These are phyloP conservation scores for Seiridium cupressi DNA, from an alignment of 2,329 filamentous ascomycete genomes.

Conservation along the genomic window DNA sequence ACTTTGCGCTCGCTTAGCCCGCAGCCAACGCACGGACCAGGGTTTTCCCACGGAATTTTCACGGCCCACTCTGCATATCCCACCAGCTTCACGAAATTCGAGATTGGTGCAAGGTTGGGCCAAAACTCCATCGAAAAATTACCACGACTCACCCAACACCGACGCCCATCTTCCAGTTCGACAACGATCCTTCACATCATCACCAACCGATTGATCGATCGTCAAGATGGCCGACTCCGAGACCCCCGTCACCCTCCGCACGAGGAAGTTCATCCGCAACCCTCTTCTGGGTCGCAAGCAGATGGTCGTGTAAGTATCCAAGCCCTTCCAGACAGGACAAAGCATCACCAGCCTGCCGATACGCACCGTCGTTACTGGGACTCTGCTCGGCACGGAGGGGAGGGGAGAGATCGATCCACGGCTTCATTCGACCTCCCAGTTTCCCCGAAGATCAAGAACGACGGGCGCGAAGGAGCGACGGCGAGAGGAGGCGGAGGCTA, in stretches of 20 bases:
- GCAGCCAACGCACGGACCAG: too few species aligned
- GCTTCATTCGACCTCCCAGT: too few species aligned
- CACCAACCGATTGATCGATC: constrained; percentile 22
- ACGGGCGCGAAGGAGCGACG: too few species aligned
- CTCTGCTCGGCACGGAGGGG: too few species aligned
- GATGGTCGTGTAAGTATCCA: constrained; percentile 91
- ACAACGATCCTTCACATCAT: constrained; percentile 12
- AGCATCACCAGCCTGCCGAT: constrained; percentile 12
- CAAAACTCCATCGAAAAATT: neutral
- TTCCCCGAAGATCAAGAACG: neutral
- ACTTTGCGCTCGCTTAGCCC: too few species aligned
- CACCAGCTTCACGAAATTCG: neutral
- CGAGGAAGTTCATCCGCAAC: constrained; percentile 99
- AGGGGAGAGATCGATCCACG: too few species aligned
- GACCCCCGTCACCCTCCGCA: constrained; percentile 48
- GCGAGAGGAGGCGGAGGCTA: too few species aligned
- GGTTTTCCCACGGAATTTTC: too few species aligned
- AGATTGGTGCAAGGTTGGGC: neutral
- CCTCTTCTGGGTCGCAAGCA: constrained; percentile 97
- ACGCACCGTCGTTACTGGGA: neutral
- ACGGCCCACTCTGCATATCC: neutral
- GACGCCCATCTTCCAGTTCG: constrained; percentile 3
- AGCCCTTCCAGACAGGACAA: constrained; percentile 14
- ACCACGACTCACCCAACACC: constrained; percentile 3
- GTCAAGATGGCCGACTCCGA: constrained; percentile 85